These are phyloP conservation scores for Trypethelium eluteriae DNA, from an alignment of 495 filamentous ascomycete species.

Conservation along the genomic window DNA sequence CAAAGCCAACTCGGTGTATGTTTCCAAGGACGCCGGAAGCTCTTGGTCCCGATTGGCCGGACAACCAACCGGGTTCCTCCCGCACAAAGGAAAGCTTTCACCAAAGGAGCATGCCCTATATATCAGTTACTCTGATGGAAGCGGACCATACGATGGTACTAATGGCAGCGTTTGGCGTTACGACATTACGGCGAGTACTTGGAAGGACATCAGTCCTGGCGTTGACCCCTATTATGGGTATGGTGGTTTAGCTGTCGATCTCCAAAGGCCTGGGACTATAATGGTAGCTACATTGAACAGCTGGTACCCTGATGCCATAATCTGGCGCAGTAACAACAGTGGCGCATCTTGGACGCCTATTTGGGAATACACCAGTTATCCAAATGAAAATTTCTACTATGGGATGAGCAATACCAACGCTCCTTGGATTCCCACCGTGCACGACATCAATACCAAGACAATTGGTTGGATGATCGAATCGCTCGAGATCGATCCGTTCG, in stretches of 20 bases:
- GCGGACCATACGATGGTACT: conserved; percentile 50
- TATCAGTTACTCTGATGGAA: conserved; percentile 48
- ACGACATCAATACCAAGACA: conserved; percentile 41
- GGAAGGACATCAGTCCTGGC: conserved; percentile 50
- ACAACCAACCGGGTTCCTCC: conserved; percentile 46
- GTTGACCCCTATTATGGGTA: conserved; percentile 44
- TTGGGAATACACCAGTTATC: conserved; percentile 47
- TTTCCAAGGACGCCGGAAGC: conserved; percentile 47
- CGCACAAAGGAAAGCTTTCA: conserved; percentile 50
- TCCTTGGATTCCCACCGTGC: conserved; percentile 37
- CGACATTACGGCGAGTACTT: conserved; percentile 41
- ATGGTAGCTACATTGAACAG: conserved; percentile 50
- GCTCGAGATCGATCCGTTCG: conserved; percentile 51
- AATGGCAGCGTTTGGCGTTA: conserved; percentile 47
- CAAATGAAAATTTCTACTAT: conserved; percentile 40
- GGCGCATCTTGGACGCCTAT: conserved; percentile 46
- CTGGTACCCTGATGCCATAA: conserved; percentile 53
- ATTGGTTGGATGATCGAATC: conserved; percentile 60
- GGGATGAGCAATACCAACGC: conserved; percentile 35
- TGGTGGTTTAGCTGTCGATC: conserved; percentile 49
- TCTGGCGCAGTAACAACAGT: conserved; percentile 48
- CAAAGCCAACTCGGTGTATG: conserved; percentile 45
- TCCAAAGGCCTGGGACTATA: conserved; percentile 47
- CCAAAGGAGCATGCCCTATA: conserved; percentile 49
- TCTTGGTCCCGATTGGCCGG: conserved; percentile 45